Evolutionary conservation across 495 filamentous ascomycete species (phyloP), one percentile per base, ranked within the genome.

Genomic region (Jackrogersella minutella): DNA sequence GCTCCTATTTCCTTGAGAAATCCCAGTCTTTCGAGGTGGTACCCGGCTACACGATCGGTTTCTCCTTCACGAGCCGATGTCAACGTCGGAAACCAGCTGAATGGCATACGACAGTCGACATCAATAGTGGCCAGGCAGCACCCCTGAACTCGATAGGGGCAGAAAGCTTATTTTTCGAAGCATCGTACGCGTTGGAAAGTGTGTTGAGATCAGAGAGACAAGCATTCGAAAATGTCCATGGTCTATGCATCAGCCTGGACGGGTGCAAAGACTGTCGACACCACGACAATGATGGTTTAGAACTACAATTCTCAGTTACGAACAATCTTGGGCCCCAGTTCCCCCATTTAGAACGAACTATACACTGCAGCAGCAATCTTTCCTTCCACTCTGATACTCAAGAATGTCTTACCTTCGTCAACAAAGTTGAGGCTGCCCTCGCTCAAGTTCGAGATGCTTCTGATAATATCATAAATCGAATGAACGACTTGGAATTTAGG

Each of bases 271-370:
- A 74, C 39, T 77, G 73, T 61, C 71, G 68, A 19, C 70, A 76
- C 17, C 73, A 72, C 8, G 72, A 77, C 22, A 72, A 65, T 21
- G 73, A 78, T 26, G 74, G 75, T 0, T 61, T 83, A 6, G 66
- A 78, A 46, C 67, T 83, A 22, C 64, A 71, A 24, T 46, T 83
- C 39, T 72, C 73, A 13, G 58, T 82, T 5, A 28, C 58, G n/a
- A 83, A 83, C 58, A 78, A 79, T 44, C 66, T 81, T 7, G 80
- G 80, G 0, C 77, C 79, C 3, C 30, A 64, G 7, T 78, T 77
- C 51, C 64, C 61, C 34, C 69, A 75, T 21, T 39, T 80, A 19
- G 68, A 73, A 21, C 71, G 76, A 28, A 72, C 62, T n/a, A 73
- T 80, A 40, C 71, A 58, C 39, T 77, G 74, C 73, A 77, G 51